A percentile compares a stretch with the other conserved stretches of the same genome.
Evolutionary conservation across 148 eudicot species (phyloP).

Genomic region (Polygonum aviculare): DNA sequence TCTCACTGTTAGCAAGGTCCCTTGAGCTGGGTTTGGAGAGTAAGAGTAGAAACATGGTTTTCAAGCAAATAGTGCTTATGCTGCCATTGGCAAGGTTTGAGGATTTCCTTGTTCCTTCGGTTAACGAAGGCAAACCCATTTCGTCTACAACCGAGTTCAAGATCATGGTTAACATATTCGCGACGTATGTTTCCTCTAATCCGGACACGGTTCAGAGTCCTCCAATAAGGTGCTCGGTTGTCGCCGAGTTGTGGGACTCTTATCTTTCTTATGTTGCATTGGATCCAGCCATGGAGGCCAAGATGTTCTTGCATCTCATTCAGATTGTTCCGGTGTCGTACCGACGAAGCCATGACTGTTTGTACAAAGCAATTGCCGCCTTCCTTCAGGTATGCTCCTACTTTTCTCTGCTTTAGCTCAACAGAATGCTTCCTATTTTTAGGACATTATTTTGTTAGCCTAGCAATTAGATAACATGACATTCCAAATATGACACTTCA

Average conservation of each 20-base stretch:
- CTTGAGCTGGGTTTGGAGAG: constrained; percentile 41
- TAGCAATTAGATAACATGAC: too few relatives aligned
- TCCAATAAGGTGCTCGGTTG: constrained; percentile 30
- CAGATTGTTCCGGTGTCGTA: constrained; percentile 52
- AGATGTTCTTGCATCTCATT: constrained; percentile 52
- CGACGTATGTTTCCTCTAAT: constrained; percentile 32
- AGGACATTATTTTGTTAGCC: too few relatives aligned
- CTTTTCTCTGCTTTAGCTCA: too few relatives aligned
- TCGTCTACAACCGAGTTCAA: constrained; percentile 34
- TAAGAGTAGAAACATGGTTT: constrained; percentile 28
- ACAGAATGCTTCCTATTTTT: too few relatives aligned
- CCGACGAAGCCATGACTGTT: constrained; percentile 70
- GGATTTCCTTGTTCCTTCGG: constrained; percentile 50
- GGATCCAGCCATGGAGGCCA: constrained; percentile 33
- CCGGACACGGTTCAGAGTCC: constrained; percentile 26
- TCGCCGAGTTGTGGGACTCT: constrained; percentile 77
- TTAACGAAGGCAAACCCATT: constrained; percentile 13
- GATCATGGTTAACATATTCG: constrained; percentile 56
- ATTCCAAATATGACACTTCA: too few relatives aligned
- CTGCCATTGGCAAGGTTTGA: constrained; percentile 60
- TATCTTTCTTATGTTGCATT: constrained; percentile 46
- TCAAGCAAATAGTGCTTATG: constrained; percentile 44
- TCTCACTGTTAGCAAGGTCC: constrained; percentile 46
- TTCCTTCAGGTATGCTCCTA: constrained; percentile 35
- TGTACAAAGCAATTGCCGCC: constrained; percentile 55